A percentile compares a stretch with the other conserved stretches of the same genome.
Conservation (phyloP, 2,329 filamentous ascomycete genomes). For the Nemania sp. region DNA sequence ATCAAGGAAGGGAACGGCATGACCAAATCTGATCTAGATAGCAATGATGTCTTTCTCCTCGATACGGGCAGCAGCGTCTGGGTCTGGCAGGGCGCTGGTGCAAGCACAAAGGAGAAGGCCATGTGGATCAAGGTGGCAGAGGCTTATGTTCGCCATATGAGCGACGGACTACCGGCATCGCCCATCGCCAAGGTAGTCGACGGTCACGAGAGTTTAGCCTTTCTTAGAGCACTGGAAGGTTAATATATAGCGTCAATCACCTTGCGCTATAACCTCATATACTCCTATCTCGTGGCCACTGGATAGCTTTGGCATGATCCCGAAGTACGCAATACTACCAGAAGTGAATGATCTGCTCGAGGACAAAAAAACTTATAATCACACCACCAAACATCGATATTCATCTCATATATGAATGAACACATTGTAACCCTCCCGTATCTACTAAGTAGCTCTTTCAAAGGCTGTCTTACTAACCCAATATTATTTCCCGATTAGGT, state of each 20-base stretch:
- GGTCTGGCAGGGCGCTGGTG: constrained; percentile 73
- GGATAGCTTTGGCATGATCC: too few relatives aligned
- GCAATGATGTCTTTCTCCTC: constrained; percentile 72
- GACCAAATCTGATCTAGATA: constrained; percentile 63
- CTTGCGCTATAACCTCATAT: neutral
- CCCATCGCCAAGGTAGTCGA: constrained; percentile 69
- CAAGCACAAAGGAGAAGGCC: constrained; percentile 69
- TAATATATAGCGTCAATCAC: neutral
- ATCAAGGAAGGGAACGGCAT: constrained; percentile 67
- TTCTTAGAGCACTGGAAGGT: constrained; percentile 60
- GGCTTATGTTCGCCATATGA: constrained; percentile 62
- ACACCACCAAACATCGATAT: too few relatives aligned
- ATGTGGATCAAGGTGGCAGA: constrained; percentile 72
- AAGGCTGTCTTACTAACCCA: neutral
- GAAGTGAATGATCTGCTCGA: too few relatives aligned
- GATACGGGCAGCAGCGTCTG: constrained; percentile 69
- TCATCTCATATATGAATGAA: too few relatives aligned
- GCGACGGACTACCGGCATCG: constrained; percentile 56
- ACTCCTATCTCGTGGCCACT: too few relatives aligned
- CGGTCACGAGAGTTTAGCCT: constrained; percentile 66
- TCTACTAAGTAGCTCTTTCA: too few relatives aligned
- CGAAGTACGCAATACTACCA: too few relatives aligned
- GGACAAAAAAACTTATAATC: too few relatives aligned
- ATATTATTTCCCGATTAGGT: neutral
- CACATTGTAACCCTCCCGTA: too few relatives aligned